Evolutionary conservation across 495 filamentous ascomycete genomes (phyloP).

Genomic region (Neurospora terricola): DNA sequence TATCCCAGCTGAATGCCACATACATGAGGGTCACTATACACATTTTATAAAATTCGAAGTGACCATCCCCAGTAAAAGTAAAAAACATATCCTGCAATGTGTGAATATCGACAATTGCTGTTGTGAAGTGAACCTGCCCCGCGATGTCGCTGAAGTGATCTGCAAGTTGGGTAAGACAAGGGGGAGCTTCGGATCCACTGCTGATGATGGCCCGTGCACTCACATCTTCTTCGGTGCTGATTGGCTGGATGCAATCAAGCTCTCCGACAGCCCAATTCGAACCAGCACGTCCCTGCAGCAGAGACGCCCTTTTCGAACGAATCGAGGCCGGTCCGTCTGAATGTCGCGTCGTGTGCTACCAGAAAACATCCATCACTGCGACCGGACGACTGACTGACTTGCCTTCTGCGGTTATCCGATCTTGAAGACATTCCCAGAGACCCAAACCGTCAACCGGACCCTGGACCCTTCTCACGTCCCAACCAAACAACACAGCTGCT

Average conservation of each 20-base stretch:
- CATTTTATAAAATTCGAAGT: too few relatives aligned
- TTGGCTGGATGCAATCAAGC: neutral
- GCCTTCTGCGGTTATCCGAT: neutral
- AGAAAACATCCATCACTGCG: neutral
- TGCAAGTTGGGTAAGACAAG: neutral
- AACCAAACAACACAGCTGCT: neutral
- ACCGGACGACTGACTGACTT: neutral
- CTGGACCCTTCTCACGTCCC: neutral
- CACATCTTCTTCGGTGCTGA: neutral
- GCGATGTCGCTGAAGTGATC: neutral
- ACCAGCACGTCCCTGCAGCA: neutral
- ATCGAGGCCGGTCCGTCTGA: neutral
- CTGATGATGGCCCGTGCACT: neutral
- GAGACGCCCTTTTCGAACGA: neutral
- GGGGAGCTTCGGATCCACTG: neutral
- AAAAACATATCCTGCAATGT: neutral
- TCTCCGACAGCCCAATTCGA: neutral
- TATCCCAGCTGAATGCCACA: too few relatives aligned
- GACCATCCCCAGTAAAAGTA: too few relatives aligned
- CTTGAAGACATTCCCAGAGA: neutral
- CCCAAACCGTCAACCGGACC: neutral
- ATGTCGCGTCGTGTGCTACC: neutral
- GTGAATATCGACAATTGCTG: neutral
- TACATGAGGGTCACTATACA: too few relatives aligned
- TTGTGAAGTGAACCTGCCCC: neutral